Evolutionary conservation across 192 early-diverging fungal genomes (phyloP).

Genomic region (Entomortierella parvispora): DNA sequence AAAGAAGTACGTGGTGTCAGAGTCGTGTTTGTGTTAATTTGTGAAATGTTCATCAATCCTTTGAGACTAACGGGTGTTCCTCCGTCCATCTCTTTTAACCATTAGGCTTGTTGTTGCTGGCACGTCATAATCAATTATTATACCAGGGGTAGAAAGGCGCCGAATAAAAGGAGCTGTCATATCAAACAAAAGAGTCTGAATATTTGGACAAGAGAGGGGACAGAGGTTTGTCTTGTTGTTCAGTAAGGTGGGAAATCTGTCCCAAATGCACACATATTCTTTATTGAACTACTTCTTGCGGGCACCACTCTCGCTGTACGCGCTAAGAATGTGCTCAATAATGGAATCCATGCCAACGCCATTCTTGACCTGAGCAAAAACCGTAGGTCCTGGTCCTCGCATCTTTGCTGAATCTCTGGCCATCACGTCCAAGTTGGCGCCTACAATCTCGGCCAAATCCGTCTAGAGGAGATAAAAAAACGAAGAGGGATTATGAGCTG

Average conservation of each 20-base stretch:
- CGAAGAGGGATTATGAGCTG: background rate
- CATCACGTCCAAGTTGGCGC: constrained; percentile 95
- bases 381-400: constrained; percentile 83
- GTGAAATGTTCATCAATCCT: no score
- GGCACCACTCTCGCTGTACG: constrained; percentile 65
- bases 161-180: background rate
- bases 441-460: constrained; percentile 89
- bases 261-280: background rate
- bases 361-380: constrained; percentile 94
- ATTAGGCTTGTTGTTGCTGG: constrained; percentile 48
- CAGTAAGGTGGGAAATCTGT: no score
- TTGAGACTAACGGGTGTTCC: no score
- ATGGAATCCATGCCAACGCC: constrained; percentile 86
- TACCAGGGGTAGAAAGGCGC: constrained; percentile 7
- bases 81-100: background rate
- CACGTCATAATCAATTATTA: constrained; percentile 31
- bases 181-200: no score
- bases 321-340: constrained; percentile 76
- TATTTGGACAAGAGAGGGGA: no score
- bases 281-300: constrained; percentile 4
- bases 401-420: constrained; percentile 88
- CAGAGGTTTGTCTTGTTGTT: no score
- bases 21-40: constrained; percentile 17
- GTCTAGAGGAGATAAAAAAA: constrained; percentile 56
- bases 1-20: constrained; percentile 71